Percentiles rank a stretch among this genome's conserved stretches.
phyloP scores from a whole-genome alignment of 306 rosid genomes.

The Ormosia emarginata region DNA sequence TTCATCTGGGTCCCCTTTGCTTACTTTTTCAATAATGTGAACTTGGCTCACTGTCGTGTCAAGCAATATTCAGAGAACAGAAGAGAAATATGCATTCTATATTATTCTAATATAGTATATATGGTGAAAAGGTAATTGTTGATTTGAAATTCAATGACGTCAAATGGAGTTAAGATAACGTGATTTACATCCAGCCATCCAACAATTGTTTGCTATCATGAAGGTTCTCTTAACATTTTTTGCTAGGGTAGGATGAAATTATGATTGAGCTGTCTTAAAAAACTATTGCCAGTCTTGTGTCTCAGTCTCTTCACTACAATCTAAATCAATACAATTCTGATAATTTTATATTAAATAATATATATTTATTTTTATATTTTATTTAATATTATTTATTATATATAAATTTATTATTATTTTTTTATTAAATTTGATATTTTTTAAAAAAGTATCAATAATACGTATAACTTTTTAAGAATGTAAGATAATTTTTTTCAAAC shows the following conservation, averaged over 20 bases:
- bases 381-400: no score
- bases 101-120: not conserved
- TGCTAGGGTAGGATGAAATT: not conserved
- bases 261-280: not conserved
- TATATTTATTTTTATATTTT: no score
- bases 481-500: no score
- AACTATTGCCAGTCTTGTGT: not conserved
- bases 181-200: not conserved
- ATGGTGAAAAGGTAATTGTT: not conserved
- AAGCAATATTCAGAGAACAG: not conserved
- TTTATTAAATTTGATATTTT: no score
- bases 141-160: not conserved
- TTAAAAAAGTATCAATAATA: no score
- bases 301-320: not conserved
- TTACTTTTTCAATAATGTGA: no score
- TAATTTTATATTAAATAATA: no score
- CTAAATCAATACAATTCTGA: not conserved
- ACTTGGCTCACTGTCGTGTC: not conserved
- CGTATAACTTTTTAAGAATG: no score
- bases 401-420: no score
- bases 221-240: not conserved
- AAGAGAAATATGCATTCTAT: not conserved
- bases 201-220: not conserved
- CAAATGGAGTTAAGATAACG: not conserved
- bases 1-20: constrained; percentile 33